These are phyloP conservation scores for Backusella psychrophila DNA, from an alignment of 192 early-diverging fungal genomes.

Conservation along the genomic window DNA sequence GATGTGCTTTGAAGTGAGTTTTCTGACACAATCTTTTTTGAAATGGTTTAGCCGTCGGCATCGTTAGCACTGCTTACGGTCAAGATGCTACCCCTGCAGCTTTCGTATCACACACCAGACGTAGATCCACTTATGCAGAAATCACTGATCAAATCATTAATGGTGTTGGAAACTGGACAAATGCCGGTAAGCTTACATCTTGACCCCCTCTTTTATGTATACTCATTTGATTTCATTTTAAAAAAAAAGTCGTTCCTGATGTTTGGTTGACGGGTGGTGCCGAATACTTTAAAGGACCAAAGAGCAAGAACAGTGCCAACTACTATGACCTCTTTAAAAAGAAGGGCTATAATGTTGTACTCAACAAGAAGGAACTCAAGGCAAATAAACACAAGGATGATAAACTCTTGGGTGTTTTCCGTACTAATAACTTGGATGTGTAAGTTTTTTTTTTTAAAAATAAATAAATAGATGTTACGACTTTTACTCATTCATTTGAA, in stretches of 20 bases:
- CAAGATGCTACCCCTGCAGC: constrained; percentile 66
- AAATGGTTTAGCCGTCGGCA: constrained; percentile 49
- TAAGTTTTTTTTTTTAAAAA: background rate
- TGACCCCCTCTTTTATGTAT: background rate
- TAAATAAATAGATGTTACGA: too few relatives aligned
- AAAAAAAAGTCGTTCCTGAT: constrained; percentile 44
- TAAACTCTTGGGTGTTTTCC: constrained; percentile 64
- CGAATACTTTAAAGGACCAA: constrained; percentile 47
- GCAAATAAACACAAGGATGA: constrained; percentile 47
- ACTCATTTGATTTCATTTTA: background rate
- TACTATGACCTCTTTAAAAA: constrained; percentile 49
- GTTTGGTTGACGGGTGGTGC: constrained; percentile 66
- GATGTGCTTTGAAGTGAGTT: background rate
- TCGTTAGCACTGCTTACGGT: constrained; percentile 56
- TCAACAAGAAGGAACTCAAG: constrained; percentile 41
- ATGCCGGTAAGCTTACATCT: constrained; percentile 23
- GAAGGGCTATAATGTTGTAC: constrained; percentile 56
- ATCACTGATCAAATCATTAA: constrained; percentile 60
- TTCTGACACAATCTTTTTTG: background rate
- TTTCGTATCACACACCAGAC: constrained; percentile 57
- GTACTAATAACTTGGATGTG: constrained; percentile 54
- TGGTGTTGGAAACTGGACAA: constrained; percentile 41
- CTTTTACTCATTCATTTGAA: too few relatives aligned
- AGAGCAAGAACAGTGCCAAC: constrained; percentile 45
- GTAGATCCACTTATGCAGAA: constrained; percentile 47